Evolutionary conservation across 768 basidiomycete species (phyloP).

Genomic region (Hortiboletus campestris): DNA sequence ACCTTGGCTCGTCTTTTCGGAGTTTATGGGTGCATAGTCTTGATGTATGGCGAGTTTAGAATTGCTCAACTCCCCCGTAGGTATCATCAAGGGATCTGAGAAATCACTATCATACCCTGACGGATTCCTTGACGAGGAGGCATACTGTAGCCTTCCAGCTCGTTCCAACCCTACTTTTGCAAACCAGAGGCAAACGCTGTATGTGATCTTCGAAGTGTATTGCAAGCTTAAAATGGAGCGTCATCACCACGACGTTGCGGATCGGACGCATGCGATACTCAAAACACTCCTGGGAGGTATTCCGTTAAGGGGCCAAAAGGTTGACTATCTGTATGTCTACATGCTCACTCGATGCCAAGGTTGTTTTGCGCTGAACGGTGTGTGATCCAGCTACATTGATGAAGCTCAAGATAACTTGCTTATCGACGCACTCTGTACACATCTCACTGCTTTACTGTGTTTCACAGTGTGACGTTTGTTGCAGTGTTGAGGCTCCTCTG

Average conservation of each 20-base stretch:
- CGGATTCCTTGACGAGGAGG: constrained; percentile 41
- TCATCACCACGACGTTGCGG: no score
- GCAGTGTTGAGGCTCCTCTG: no score
- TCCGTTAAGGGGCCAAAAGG: no score
- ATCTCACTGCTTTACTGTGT: background rate
- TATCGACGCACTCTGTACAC: constrained; percentile 58
- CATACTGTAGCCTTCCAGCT: no score
- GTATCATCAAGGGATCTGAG: constrained; percentile 72
- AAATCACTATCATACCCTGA: constrained; percentile 35
- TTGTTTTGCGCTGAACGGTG: background rate
- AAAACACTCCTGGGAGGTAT: no score
- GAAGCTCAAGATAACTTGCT: constrained; percentile 73
- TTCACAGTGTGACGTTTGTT: constrained; percentile 8
- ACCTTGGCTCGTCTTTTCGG: no score
- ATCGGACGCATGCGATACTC: no score
- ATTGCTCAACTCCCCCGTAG: constrained; percentile 20
- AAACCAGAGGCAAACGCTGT: no score
- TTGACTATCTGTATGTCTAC: no score
- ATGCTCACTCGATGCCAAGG: background rate
- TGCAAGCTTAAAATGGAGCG: no score
- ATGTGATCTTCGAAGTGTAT: no score
- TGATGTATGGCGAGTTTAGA: background rate
- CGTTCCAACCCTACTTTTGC: no score
- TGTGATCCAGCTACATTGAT: constrained; percentile 53
- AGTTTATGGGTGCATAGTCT: constrained; percentile 54